Base-by-base conservation (phyloP, 2,329 filamentous ascomycete species). In the Diaporthe capsici region DNA sequence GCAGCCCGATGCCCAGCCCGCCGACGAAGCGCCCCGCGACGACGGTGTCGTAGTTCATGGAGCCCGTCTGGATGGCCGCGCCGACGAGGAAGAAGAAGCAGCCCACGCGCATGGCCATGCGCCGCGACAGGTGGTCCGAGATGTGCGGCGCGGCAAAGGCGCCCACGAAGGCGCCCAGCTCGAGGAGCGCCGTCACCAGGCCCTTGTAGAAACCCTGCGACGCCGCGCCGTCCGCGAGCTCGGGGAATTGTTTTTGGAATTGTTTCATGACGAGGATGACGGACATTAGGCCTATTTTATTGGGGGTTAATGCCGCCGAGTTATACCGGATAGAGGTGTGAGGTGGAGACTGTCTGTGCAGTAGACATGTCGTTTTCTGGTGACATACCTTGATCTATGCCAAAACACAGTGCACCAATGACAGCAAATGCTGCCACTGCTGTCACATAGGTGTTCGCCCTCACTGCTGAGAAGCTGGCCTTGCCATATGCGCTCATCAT, bases 151-250 rank as follows among this genome's bases (percentile, higher is more conserved):
- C 87, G 79, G 87, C 86, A 51, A 92, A 81, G 6, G 87, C 86
- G 53, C 90, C 90, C 28, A 90, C 79, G 87, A 89, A 90, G 58
- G 89, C 90, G 63, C 90, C 90, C 3, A 92, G 84, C 79, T 90
- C 88, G 42, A 91, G 85, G 78, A 89, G 86, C 3, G 84, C 80
- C 1, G 82, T 84, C 77, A 84, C 58, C 2, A 73, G 71, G 57
- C 71, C 71, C 58, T 73, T 73, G 57, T 73, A 53, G 71, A 73
- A 73, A 3, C 71, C 71, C 28, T 73, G 71, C 17, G 71, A 73
- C 10, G 71, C 12, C 2, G 58, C 47, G 37, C 58, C 71, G 37
- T 73, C 71, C 3, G 71, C 57, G 34, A 73, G 71, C 20, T 73
- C 31, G 44, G 71, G 71, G 31, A 73, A 73, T 15, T 73, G 58